Evolutionary conservation across 768 basidiomycete species (phyloP).

Genomic region (Daedaleopsis sinensis): DNA sequence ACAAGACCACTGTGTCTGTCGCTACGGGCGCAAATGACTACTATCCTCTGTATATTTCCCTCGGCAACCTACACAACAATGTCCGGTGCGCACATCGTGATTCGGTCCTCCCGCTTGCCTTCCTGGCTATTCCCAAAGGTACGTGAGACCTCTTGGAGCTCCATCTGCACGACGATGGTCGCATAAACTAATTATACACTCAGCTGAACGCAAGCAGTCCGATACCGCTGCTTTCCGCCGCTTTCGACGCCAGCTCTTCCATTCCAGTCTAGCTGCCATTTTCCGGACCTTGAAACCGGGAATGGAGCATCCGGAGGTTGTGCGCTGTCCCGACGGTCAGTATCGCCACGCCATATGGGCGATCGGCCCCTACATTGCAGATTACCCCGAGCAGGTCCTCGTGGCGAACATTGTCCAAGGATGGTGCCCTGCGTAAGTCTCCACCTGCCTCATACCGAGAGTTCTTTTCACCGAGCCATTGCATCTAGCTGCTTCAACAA

Average conservation of each 20-base stretch:
- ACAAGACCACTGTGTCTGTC: conserved; percentile 32
- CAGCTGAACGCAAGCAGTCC: conserved; percentile 5
- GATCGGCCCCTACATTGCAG: conserved; percentile 34
- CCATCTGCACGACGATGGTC: background rate
- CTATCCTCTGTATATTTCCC: conserved; percentile 30
- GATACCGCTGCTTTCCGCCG: conserved; percentile 6
- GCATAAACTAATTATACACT: background rate
- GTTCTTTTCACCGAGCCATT: too few relatives aligned
- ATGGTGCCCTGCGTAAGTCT: conserved; percentile 24
- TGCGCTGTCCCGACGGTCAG: conserved; percentile 29
- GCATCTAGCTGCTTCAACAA: background rate
- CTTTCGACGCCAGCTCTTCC: conserved; percentile 20
- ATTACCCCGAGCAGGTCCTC: conserved; percentile 35
- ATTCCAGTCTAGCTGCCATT: conserved; percentile 12
- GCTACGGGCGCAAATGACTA: conserved; percentile 30
- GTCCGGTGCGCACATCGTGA: conserved; percentile 25
- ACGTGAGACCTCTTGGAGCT: conserved; percentile 1
- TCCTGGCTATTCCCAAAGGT: conserved; percentile 38
- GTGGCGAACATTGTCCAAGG: conserved; percentile 25
- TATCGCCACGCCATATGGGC: conserved; percentile 30
- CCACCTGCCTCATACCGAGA: too few relatives aligned
- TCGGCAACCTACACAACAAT: conserved; percentile 27
- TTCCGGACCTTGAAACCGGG: conserved; percentile 6
- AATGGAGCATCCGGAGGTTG: conserved; percentile 20
- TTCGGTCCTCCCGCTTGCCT: conserved; percentile 20